Evolutionary conservation across 2,329 filamentous ascomycete genomes (phyloP).

Genomic region (Cladobotryum mycophilum): DNA sequence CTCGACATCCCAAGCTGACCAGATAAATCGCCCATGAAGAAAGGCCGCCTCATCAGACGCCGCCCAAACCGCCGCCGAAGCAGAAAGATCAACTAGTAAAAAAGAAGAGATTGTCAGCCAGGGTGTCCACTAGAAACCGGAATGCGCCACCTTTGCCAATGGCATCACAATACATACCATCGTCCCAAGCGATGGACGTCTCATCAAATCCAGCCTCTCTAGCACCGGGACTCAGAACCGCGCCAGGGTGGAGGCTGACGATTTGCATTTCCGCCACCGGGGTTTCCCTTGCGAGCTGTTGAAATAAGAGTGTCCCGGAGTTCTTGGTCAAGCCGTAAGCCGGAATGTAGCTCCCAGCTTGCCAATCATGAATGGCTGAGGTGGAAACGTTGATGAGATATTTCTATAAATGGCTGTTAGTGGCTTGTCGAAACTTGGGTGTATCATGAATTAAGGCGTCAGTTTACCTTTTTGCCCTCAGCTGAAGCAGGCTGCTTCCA

Average conservation of each 20-base stretch:
- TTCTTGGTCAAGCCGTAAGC: conserved; percentile 30
- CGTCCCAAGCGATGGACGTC: conserved; percentile 1
- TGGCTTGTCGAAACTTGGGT: no score
- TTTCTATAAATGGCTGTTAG: neutral
- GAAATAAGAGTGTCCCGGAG: conserved; percentile 25
- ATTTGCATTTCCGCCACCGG: conserved; percentile 28
- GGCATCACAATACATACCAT: neutral
- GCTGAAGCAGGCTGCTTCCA: conserved; percentile 24
- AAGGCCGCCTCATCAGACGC: conserved; percentile 37
- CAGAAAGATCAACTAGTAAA: conserved; percentile 24
- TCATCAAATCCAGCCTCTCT: conserved; percentile 11
- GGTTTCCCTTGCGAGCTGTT: conserved; percentile 26
- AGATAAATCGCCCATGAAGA: conserved; percentile 38
- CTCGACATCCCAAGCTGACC: conserved; percentile 44
- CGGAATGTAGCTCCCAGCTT: conserved; percentile 7
- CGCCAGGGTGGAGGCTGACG: conserved; percentile 32
- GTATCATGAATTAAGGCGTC: neutral
- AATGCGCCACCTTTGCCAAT: no score
- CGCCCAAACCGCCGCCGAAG: conserved; percentile 32
- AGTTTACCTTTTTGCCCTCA: conserved; percentile 18
- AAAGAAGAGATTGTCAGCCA: neutral
- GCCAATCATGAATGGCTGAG: conserved; percentile 18
- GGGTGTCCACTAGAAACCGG: neutral
- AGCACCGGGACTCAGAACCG: conserved; percentile 24
- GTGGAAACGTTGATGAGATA: conserved; percentile 9